A percentile compares a stretch with the other conserved stretches of the same genome.
phyloP scores from a whole-genome alignment of 2,329 filamentous ascomycete species.

The Aspergillus phoenicis region DNA sequence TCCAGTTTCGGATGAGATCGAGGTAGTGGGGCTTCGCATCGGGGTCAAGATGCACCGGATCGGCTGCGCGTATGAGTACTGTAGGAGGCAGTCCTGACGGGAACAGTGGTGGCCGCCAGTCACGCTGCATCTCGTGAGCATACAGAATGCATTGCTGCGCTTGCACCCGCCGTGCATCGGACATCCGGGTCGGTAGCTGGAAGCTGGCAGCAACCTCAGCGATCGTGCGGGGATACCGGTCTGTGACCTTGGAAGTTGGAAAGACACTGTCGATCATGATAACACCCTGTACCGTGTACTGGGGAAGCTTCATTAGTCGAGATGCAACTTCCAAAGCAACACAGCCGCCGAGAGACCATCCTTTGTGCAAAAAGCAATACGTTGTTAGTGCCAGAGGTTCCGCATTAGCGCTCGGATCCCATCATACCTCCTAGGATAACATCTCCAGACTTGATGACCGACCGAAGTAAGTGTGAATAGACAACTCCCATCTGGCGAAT shows the following conservation, averaged over 20 bases:
- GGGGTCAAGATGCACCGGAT: neutral
- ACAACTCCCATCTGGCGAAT: constrained; percentile 13
- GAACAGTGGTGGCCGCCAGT: constrained; percentile 4
- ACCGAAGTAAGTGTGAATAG: constrained; percentile 10
- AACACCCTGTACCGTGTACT: constrained; percentile 8
- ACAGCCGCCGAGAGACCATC: constrained; percentile 13
- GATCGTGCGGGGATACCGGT: constrained; percentile 5
- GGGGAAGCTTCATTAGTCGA: constrained; percentile 11
- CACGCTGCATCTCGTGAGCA: constrained; percentile 3
- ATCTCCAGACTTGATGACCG: neutral
- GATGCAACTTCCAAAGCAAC: constrained; percentile 14
- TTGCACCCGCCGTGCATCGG: neutral
- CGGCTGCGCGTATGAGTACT: constrained; percentile 1
- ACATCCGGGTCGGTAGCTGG: neutral
- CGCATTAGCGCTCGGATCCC: too few species aligned
- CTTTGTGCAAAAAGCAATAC: neutral
- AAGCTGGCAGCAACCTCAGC: constrained; percentile 5
- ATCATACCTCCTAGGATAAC: constrained; percentile 7
- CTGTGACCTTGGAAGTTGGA: neutral
- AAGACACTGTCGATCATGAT: constrained; percentile 14
- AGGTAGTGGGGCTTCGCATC: neutral
- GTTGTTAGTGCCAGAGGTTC: neutral
- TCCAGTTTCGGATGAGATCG: neutral
- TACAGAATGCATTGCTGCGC: constrained; percentile 8
- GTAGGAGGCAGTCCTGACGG: neutral